phyloP scores from a whole-genome alignment of 2,329 filamentous ascomycete genomes.

The Fusarium succisae region DNA sequence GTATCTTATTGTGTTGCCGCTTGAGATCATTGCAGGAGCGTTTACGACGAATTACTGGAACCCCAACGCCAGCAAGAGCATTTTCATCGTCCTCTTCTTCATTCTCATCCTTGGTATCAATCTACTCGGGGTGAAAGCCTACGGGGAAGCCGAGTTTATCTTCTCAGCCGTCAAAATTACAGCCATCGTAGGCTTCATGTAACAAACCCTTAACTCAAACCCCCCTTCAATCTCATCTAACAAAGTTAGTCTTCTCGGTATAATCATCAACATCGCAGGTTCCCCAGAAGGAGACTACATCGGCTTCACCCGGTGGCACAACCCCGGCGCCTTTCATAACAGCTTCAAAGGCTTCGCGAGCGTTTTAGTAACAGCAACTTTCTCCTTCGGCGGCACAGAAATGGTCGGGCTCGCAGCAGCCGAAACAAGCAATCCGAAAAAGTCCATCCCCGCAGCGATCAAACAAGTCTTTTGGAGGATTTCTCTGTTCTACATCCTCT shows the following conservation, averaged over 20 bases:
- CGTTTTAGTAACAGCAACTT: conserved; percentile 79
- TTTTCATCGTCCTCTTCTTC: conserved; percentile 86
- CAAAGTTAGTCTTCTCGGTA: conserved; percentile 75
- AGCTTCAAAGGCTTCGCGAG: conserved; percentile 84
- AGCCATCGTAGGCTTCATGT: conserved; percentile 89
- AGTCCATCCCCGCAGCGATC: conserved; percentile 84
- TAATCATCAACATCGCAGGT: conserved; percentile 85
- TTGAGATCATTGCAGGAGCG: conserved; percentile 87
- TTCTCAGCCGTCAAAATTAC: conserved; percentile 87
- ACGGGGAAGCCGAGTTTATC: conserved; percentile 88
- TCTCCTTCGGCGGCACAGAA: conserved; percentile 79
- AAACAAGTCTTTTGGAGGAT: conserved; percentile 98
- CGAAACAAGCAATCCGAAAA: conserved; percentile 78
- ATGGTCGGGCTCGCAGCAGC: conserved; percentile 79
- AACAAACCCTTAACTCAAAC: conserved; percentile 45
- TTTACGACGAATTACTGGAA: conserved; percentile 87
- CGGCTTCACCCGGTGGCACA: conserved; percentile 77
- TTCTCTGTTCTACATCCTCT: conserved; percentile 86
- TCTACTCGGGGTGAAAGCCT: conserved; percentile 85
- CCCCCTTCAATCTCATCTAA: not conserved
- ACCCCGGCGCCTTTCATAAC: conserved; percentile 82
- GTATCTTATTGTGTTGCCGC: conserved; percentile 83
- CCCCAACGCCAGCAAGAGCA: conserved; percentile 67
- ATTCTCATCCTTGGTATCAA: conserved; percentile 81
- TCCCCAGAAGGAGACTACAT: conserved; percentile 78